A percentile compares a stretch with the other conserved stretches of the same genome.
These are phyloP conservation scores for Aspergillaceae sp. DNA, from an alignment of 2,329 filamentous ascomycete species.

Conservation along the genomic window DNA sequence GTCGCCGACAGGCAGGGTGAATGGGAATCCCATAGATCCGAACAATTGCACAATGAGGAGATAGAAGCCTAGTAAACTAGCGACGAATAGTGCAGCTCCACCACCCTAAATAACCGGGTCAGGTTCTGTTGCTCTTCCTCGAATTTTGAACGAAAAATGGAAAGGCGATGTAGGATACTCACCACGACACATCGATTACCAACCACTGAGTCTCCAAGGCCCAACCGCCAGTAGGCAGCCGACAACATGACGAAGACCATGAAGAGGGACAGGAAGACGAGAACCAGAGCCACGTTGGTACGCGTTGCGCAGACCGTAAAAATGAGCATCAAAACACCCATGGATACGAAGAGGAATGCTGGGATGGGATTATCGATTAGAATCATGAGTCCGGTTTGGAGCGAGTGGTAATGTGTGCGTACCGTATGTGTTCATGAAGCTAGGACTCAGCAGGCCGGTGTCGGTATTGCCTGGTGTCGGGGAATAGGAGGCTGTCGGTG, in stretches of 20 bases:
- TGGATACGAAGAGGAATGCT: constrained; percentile 55
- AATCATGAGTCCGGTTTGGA: background rate
- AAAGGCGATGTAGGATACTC: constrained; percentile 1
- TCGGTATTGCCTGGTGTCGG: constrained; percentile 16
- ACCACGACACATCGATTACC: constrained; percentile 24
- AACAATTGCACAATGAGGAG: constrained; percentile 48
- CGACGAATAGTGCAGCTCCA: constrained; percentile 44
- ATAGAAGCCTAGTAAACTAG: constrained; percentile 44
- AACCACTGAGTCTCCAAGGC: constrained; percentile 27
- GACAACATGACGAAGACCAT: constrained; percentile 53
- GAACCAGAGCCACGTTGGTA: constrained; percentile 62
- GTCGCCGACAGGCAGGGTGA: constrained; percentile 39
- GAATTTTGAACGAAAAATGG: background rate
- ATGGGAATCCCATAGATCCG: constrained; percentile 46
- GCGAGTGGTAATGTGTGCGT: background rate
- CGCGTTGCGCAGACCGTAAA: constrained; percentile 62
- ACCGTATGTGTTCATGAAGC: constrained; percentile 20
- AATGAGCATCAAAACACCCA: constrained; percentile 58
- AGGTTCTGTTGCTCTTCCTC: too few relatives aligned
- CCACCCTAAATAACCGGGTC: constrained; percentile 22
- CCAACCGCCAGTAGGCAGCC: constrained; percentile 51
- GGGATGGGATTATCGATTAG: background rate
- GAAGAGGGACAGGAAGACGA: constrained; percentile 59
- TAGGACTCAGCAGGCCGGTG: constrained; percentile 13
- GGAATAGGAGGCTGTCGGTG: constrained; percentile 16